Base-by-base conservation (phyloP, 2,329 filamentous ascomycete species). In the Claviceps sp. region DNA sequence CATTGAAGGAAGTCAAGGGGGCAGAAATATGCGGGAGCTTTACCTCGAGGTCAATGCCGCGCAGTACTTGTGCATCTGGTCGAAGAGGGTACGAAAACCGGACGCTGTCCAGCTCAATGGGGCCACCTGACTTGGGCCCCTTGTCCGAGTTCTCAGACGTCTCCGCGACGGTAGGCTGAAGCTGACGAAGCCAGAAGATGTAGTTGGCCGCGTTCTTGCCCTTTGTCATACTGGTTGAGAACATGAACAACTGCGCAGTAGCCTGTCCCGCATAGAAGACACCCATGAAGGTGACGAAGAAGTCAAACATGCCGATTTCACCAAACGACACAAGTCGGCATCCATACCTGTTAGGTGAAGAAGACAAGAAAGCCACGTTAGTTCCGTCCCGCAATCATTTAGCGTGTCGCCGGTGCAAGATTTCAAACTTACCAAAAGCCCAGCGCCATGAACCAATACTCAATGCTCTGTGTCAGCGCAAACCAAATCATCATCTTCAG, bases 71-170 rank as follows among this genome's bases (percentile, higher is more conserved):
- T 0, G 64, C 59, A 51, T 69, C 59, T 24, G 70, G 66, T 24
- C 72, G 63, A 50, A 70, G 59, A 2, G 82, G 81, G 56, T 86
- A 87, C 2, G 78, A 72, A 61, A 87, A 86, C 22, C 72, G 67
- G n/a, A 85, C 71, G 37, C 77, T 64, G 7, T 72, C 68, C 54
- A 84, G 72, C 14, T 71, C 67, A 2, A 83, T 68, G 0, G 48
- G 52, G 3, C 55, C 55, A 37, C 62, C 65, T 1, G 62, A 57
- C 16, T 62, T 63, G 1, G 72, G 72, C 0, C 63, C 65, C 1
- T 62, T 64, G 34, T 66, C 58, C 9, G 58, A 56, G 58, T 74
- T 74, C 37, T 69, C 60, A 1, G 62, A 58, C 0, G 67, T 75
- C 54, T 72, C 71, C 22, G 62, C 63, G 26, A 74, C 70, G 3